Evolutionary conservation across 495 filamentous ascomycete genomes (phyloP), one percentile per base, ranked within the genome.

Genomic region (Massariosphaeria phaeospora): DNA sequence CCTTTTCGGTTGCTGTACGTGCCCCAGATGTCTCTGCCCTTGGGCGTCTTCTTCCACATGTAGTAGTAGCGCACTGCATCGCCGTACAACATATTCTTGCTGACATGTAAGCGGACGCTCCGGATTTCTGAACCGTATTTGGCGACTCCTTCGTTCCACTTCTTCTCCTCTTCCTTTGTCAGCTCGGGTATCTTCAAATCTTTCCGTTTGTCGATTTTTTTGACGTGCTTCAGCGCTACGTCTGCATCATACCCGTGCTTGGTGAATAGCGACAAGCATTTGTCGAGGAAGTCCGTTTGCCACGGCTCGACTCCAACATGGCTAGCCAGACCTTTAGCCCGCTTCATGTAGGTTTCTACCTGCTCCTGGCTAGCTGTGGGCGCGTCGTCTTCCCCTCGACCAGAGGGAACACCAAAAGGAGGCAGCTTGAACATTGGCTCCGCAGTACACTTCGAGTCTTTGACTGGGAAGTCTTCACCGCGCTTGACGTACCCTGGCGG

Each of bases 41-140:
- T 78, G 1, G 85, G 80, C 0, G 90, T 89, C 69, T 96, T 96
- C 75, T 99, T 99, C 94, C 94, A 99, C 62, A 86, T 86, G 69
- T 97, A 97, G 67, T 97, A 99, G 55, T 86, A 95, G 10, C 93
- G 84, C 24, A 93, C 88, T 51, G 96, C 85, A 42, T 88, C 80
- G 27, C 79, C 81, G 55, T 88, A 79, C 34, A 78, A 81, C 25
- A 89, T 79, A 0, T 86, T 87, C 66, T 88, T 90, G 23, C 35
- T 57, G 61, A 95, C 85, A 67, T 95, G 86, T 61, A 85, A 84
- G 38, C 83, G 89, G 41, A 97, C 82, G 56, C 77, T 78, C 52
- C 89, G 82, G 62, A 89, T 81, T 69, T 99, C 93, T 0, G 93
- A 96, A 30, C 93, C 94, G 63, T 81, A 94, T 62, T 91, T 96